A percentile compares a stretch with the other conserved stretches of the same genome.
These are phyloP conservation scores for Suillus tomentosus DNA, from an alignment of 768 basidiomycete species.

Conservation along the genomic window DNA sequence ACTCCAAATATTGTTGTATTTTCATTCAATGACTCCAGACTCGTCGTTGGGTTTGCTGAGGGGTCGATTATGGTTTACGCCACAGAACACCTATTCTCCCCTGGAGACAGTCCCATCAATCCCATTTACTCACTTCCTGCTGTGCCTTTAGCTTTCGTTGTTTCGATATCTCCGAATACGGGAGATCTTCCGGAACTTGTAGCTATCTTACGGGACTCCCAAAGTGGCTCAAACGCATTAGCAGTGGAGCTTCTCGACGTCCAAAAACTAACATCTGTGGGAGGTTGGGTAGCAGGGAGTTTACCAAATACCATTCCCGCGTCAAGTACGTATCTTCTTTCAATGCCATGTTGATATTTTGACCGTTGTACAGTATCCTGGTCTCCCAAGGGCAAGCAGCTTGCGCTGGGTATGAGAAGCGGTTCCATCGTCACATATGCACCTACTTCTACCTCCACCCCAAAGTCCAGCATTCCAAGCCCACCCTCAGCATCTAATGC, in stretches of 20 bases:
- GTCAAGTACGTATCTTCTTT: slow-evolving; percentile 49
- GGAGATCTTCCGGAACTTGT: slow-evolving; percentile 57
- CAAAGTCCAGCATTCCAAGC: slow-evolving; percentile 56
- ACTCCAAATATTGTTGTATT: slow-evolving; percentile 59
- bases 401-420: slow-evolving; percentile 70
- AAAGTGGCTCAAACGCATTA: slow-evolving; percentile 37
- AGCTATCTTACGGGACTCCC: slow-evolving; percentile 53
- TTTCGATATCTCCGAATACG: slow-evolving; percentile 67
- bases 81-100: slow-evolving; percentile 50
- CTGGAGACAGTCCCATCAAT: slow-evolving; percentile 41
- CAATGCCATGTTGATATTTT: slow-evolving; percentile 11
- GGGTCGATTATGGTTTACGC: slow-evolving; percentile 67
- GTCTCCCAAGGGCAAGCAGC: slow-evolving; percentile 86
- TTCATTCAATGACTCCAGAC: slow-evolving; percentile 57
- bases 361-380: slow-evolving; percentile 59
- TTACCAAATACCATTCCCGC: slow-evolving; percentile 54
- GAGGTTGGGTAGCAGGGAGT: slow-evolving; percentile 58
- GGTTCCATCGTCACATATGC: slow-evolving; percentile 74
- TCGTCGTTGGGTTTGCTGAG: slow-evolving; percentile 59
- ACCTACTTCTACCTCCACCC: slow-evolving; percentile 51
- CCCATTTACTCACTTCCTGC: slow-evolving; percentile 53
- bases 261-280: slow-evolving; percentile 43
- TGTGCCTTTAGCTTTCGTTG: slow-evolving; percentile 44
- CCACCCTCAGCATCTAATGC: slow-evolving; percentile 54
- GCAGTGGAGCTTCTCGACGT: slow-evolving; percentile 63